Conservation (phyloP, 129 eudicot genomes). For the Helianthus tuberosus region DNA sequence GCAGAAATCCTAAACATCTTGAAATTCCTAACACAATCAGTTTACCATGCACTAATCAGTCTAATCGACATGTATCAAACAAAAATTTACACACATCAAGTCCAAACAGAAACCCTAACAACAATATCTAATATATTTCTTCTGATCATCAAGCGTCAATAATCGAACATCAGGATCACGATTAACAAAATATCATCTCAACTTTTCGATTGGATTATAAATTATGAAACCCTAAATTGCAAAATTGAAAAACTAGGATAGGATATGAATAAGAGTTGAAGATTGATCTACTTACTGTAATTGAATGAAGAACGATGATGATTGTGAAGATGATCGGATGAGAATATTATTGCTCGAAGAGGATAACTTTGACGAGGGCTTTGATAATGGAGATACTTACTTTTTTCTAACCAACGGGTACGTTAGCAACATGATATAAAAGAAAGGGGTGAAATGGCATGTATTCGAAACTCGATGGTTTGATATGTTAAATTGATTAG, state of each 20-base stretch:
- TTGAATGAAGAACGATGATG: slow-evolving; percentile 9
- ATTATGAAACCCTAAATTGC: slow-evolving; percentile 9
- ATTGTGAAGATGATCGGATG: background rate
- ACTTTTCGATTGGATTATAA: background rate
- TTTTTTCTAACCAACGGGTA: background rate
- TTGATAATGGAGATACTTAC: background rate
- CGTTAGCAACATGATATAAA: background rate
- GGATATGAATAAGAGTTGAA: slow-evolving; percentile 1
- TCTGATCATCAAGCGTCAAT: background rate
- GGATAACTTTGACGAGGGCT: background rate
- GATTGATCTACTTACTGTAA: slow-evolving; percentile 21
- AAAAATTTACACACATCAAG: background rate
- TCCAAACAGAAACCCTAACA: background rate
- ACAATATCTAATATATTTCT: background rate
- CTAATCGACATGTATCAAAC: background rate
- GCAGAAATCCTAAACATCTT: too few relatives aligned
- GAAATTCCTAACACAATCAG: too few relatives aligned
- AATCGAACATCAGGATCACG: slow-evolving; percentile 13
- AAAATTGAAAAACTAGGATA: slow-evolving; percentile 16
- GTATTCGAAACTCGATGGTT: too few relatives aligned
- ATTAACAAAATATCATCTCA: background rate
- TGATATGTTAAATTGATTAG: too few relatives aligned
- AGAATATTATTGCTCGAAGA: background rate
- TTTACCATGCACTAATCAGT: background rate
- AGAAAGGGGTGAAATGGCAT: too few relatives aligned